Evolutionary conservation across 2,329 filamentous ascomycete genomes (phyloP).

Genomic region (Dryadomyces quercivorus): DNA sequence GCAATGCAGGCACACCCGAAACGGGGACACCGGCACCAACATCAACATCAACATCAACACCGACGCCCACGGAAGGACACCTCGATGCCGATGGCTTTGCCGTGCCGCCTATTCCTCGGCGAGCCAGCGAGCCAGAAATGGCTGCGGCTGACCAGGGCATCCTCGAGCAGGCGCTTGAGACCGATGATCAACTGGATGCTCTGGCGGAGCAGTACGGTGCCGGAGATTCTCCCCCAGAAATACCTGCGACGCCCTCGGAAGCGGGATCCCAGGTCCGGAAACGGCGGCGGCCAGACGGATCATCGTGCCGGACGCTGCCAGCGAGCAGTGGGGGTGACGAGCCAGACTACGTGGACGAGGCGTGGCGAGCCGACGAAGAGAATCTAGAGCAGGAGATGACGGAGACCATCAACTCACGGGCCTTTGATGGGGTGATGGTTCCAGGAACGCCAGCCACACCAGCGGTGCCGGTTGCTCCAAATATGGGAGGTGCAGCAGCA

Average conservation of each 20-base stretch:
- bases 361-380: slow-evolving; percentile 51
- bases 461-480: neutral
- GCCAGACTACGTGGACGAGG: slow-evolving; percentile 46
- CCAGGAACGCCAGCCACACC: slow-evolving; percentile 5
- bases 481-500: neutral
- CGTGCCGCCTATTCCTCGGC: slow-evolving; percentile 39
- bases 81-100: slow-evolving; percentile 57
- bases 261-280: neutral
- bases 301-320: slow-evolving; percentile 13
- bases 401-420: slow-evolving; percentile 50
- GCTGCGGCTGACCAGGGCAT: slow-evolving; percentile 2
- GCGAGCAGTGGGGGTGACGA: slow-evolving; percentile 14
- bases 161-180: slow-evolving; percentile 9
- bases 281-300: slow-evolving; percentile 8
- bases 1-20: neutral
- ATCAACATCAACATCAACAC: neutral
- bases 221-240: slow-evolving; percentile 5
- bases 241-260: neutral
- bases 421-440: slow-evolving; percentile 35
- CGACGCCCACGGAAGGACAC: neutral
- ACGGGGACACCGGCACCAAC: neutral
- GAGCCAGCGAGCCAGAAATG: neutral
- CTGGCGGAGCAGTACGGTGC: slow-evolving; percentile 34
- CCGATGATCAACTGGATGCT: slow-evolving; percentile 22
- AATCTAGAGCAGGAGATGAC: slow-evolving; percentile 59